These are phyloP conservation scores for Persicaria maculosa DNA, from an alignment of 148 eudicot genomes.

Conservation along the genomic window DNA sequence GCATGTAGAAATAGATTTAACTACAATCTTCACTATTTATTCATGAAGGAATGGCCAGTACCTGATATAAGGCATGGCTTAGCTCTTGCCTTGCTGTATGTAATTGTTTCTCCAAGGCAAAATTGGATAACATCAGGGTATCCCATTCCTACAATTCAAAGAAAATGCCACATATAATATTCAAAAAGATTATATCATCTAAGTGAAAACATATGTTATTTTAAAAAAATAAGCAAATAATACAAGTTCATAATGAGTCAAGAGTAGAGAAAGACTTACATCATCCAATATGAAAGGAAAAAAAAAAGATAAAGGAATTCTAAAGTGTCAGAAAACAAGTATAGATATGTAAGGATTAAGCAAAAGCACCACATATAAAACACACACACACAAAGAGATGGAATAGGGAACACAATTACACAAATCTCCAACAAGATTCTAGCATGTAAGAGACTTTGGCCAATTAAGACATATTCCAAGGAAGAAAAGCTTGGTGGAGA, in stretches of 20 bases:
- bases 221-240: neutral
- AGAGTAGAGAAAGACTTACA: neutral
- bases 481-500: too few species aligned
- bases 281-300: neutral
- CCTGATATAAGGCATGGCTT: conserved; percentile 98
- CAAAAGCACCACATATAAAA: too few species aligned
- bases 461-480: too few species aligned
- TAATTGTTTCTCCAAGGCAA: conserved; percentile 89
- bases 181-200: neutral
- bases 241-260: neutral
- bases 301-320: neutral
- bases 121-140: conserved; percentile 86
- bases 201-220: neutral
- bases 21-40: neutral
- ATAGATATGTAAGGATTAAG: too few species aligned
- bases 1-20: neutral
- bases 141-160: conserved; percentile 74
- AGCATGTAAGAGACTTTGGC: too few species aligned
- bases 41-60: conserved; percentile 14
- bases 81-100: conserved; percentile 96
- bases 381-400: too few species aligned
- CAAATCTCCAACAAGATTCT: too few species aligned
- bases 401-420: too few species aligned
- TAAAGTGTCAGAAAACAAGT: neutral
- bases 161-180: neutral